Base-by-base conservation (phyloP, 1,284 basidiomycete species). In the Takashimella tepidaria region DNA sequence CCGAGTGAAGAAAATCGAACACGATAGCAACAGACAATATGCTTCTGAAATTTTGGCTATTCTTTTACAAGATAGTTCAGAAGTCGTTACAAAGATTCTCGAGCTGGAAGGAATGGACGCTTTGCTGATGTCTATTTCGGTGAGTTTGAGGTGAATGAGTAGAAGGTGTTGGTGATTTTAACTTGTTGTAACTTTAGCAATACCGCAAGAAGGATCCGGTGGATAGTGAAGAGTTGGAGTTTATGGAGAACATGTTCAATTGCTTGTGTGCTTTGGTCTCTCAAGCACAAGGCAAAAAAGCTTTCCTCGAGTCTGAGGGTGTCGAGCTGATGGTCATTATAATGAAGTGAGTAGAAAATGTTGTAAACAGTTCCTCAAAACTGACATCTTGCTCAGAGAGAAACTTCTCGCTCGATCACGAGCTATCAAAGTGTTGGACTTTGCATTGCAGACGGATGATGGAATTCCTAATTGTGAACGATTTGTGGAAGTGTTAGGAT, bases 211-310 rank as follows among this genome's bases (percentile, higher is more conserved):
- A 83, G 45, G 88, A 96, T 67, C 92, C 92, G 0, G 76, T 77
- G 0, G 86, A 91, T 61, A 82, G 85, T 4, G 96, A 98, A 57
- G 95, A 98, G 75, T 81, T 84, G 10, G 96, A 98, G 71, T 98
- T 92, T 73, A 92, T 98, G 88, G 95, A 98, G 70, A 98, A 99
- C 71, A 62, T 89, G 2, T 97, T 98, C 66, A 89, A 97, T 72
- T 77, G 85, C 0, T 74, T 98, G 21, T 98, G 93, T 70, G 89
- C 91, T 0, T 81, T 86, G 0, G 77, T 93, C 23, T 81, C 80
- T 6, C 88, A 90, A 67, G 78, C 84, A 3, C 79, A 84, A 49
- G 83, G 87, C 72, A 96, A 96, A 73, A 70, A 79, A n/a, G 75
- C 82, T 1, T 97, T 98, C 76, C 75, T 92, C 8, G 82, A 85